Percentiles rank a stretch among this genome's conserved stretches.
Evolutionary conservation across 169 alveolate species (phyloP).

Genomic region (Plasmodium billcollinsi): DNA sequence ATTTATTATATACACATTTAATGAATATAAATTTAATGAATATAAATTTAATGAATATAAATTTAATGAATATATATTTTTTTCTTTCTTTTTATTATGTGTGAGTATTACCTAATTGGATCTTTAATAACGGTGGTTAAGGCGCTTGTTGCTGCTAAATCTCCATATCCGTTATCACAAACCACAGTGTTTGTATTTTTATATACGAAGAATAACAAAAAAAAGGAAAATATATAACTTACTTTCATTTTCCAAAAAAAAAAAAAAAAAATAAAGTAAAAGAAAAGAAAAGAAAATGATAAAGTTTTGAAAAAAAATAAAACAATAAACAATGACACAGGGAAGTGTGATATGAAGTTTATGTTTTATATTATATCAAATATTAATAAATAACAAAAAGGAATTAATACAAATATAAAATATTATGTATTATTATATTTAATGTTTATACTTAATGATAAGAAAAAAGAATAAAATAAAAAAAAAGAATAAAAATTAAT

Average conservation of each 20-base stretch:
- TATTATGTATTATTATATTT: too few species aligned
- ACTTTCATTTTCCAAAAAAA: constrained; percentile 48
- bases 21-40: neutral
- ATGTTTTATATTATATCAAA: too few species aligned
- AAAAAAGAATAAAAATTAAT: too few species aligned
- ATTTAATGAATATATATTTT: neutral
- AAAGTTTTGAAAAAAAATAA: neutral
- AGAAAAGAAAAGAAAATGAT: constrained; percentile 3
- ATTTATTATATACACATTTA: constrained; percentile 1
- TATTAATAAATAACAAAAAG: too few species aligned
- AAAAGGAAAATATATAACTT: constrained; percentile 17
- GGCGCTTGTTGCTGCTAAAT: constrained; percentile 61
- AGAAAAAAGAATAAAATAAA: too few species aligned
- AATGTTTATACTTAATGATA: too few species aligned
- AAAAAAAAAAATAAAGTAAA: neutral
- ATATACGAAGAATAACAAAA: constrained; percentile 23
- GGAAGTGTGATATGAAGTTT: too few species aligned
- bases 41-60: neutral
- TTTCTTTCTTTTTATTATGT: neutral
- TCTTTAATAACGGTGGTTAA: constrained; percentile 31
- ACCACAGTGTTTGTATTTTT: constrained; percentile 41
- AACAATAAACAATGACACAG: neutral
- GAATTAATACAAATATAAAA: too few species aligned
- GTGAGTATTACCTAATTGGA: constrained; percentile 20
- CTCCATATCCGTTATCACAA: constrained; percentile 47